Base-by-base conservation (phyloP, 2,329 filamentous ascomycete genomes). In the Xylogone sp. region DNA sequence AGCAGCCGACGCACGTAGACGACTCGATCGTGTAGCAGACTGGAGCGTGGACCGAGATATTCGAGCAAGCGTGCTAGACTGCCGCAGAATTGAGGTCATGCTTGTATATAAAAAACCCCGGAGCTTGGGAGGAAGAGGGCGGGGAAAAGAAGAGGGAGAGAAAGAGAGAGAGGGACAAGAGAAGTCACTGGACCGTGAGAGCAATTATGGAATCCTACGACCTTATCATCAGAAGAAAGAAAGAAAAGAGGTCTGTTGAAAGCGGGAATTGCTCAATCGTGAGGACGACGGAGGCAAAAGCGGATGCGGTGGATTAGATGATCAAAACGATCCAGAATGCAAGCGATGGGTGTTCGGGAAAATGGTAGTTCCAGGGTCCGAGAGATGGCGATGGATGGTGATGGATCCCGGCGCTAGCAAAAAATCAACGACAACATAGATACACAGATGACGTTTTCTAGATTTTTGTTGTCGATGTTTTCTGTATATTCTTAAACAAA, bases 41-140 rank as follows among this genome's bases (percentile, higher is more conserved):
- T 77, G 76, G 64, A 79, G 72, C 59, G 77, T 76, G 59, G 78
- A 72, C 68, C 78, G 79, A 53, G 81, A 79, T 65, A 83, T 75
- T 68, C 80, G 78, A 71, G 82, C 81, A 67, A 88, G 72, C 68
- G 82, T 79, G 74, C 82, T 81, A 68, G 84, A 79, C 69, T 83
- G 82, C 68, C 84, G 81, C 60, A 87, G 72, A 64, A 85, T 74
- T 63, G 81, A 81, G 68, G 83, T 83, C 85, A 88, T 88, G 70
- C 68, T 75, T 71, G 68, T 52, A 51, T 58, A 54, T n/a, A n/a
- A n/a, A n/a, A n/a, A n/a, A n/a, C n/a, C n/a, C n/a, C n/a, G n/a
- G n/a, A n/a, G n/a, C n/a, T n/a, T n/a, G n/a, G n/a, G n/a, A n/a
- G 34, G n/a, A 16, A 29, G 18, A 21, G 34, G 21, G 39, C 21